phyloP scores from a whole-genome alignment of 169 alveolate species.

The Plasmodium cynomolgi region DNA sequence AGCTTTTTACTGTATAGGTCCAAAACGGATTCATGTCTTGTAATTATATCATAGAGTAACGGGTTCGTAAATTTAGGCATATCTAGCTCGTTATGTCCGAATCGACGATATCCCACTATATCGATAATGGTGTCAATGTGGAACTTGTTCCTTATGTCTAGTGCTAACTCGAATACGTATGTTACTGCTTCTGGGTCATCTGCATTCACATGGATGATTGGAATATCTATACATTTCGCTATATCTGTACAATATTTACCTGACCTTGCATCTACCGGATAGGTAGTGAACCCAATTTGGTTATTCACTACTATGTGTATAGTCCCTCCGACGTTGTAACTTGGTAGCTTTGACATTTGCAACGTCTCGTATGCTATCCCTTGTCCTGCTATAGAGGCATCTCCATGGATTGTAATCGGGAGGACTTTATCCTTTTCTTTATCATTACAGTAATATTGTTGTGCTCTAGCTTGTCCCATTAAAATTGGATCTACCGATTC shows the following conservation, averaged over 20 bases:
- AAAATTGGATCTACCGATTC: slow-evolving; percentile 95
- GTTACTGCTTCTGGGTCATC: slow-evolving; percentile 94
- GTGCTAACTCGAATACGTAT: slow-evolving; percentile 90
- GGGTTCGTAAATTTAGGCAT: slow-evolving; percentile 97
- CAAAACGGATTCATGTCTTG: slow-evolving; percentile 87
- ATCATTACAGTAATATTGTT: slow-evolving; percentile 87
- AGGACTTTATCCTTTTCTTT: slow-evolving; percentile 80
- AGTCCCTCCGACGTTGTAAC: slow-evolving; percentile 93
- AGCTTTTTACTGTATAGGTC: slow-evolving; percentile 87
- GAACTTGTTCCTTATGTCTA: slow-evolving; percentile 91
- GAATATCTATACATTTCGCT: slow-evolving; percentile 94
- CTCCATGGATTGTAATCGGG: slow-evolving; percentile 95
- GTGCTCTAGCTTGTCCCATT: slow-evolving; percentile 93
- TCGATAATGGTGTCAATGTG: slow-evolving; percentile 93
- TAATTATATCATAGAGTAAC: slow-evolving; percentile 90
- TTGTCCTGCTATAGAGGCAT: slow-evolving; percentile 96
- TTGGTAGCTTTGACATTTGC: slow-evolving; percentile 91
- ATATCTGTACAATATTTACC: slow-evolving; percentile 92
- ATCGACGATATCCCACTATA: slow-evolving; percentile 93
- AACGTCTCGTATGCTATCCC: slow-evolving; percentile 96
- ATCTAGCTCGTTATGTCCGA: slow-evolving; percentile 96
- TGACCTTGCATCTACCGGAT: slow-evolving; percentile 92
- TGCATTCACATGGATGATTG: slow-evolving; percentile 95
- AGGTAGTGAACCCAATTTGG: slow-evolving; percentile 96
- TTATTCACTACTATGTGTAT: slow-evolving; percentile 94